A percentile compares a stretch with the other conserved stretches of the same genome.
These are phyloP conservation scores for Coccomyxa subellipsoidea DNA, from an alignment of 163 green algal species.

Conservation along the genomic window DNA sequence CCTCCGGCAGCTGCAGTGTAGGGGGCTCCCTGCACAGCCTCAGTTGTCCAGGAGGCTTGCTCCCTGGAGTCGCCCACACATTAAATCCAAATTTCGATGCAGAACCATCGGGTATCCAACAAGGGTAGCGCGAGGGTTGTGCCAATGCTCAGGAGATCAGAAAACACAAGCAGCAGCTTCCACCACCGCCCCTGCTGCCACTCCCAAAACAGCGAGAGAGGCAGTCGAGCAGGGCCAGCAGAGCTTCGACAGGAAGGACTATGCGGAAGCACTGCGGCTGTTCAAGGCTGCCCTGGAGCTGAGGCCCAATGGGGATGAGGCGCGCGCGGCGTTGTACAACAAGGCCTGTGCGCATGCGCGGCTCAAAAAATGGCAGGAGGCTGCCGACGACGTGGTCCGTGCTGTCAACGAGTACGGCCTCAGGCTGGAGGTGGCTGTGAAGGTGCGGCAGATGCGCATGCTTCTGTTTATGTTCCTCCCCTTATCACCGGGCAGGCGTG, in stretches of 20 bases:
- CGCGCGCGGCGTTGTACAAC: constrained; percentile 87
- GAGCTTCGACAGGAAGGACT: constrained; percentile 16
- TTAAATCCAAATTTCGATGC: background rate
- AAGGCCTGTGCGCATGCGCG: constrained; percentile 75
- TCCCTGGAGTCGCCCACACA: background rate
- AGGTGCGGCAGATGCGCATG: constrained; percentile 35
- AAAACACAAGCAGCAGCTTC: background rate
- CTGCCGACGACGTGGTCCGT: constrained; percentile 63
- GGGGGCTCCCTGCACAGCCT: no score
- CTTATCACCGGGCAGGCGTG: no score
- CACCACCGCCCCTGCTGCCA: background rate
- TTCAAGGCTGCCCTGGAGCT: constrained; percentile 69
- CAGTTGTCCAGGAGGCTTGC: no score
- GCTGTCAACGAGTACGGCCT: constrained; percentile 84
- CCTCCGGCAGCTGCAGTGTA: background rate
- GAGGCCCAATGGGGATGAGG: constrained; percentile 77
- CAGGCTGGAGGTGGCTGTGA: constrained; percentile 74
- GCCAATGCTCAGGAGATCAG: background rate
- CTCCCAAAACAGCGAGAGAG: constrained; percentile 1
- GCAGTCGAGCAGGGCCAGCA: constrained; percentile 26
- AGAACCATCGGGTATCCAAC: background rate
- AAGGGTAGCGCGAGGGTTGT: background rate
- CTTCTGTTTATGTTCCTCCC: background rate
- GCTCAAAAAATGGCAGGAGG: constrained; percentile 75
- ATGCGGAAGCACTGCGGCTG: constrained; percentile 53